Base-by-base conservation (phyloP, 2,329 filamentous ascomycete genomes). In the Thielaviopsis populi region DNA sequence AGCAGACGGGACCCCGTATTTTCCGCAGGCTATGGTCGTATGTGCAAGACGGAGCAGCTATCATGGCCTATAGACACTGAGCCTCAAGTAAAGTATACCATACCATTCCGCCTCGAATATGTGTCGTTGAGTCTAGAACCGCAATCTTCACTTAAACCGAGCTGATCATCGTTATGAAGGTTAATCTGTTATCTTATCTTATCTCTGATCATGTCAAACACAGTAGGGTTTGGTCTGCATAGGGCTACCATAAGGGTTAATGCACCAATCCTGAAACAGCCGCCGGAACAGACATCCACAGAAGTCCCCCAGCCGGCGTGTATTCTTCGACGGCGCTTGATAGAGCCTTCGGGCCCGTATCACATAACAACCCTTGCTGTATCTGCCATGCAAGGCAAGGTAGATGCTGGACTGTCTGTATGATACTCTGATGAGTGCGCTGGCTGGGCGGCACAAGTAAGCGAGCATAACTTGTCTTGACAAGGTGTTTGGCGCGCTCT, bases 211-310 rank as follows among this genome's bases (percentile, higher is more conserved):
- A 42, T 5, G 46, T 3, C 22, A 17, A 54, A 54, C 50, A 22
- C 50, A 30, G 30, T 10, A 1, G 15, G 6, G 4, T 54, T 7
- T 54, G 50, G 15, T 30, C 2, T 10, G 15, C 11, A 5, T 11
- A 54, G 50, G 50, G 50, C 30, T 54, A 54, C 17, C 4, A 2
- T 10, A 15, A 11, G 11, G 13, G 27, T 13, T 54, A n/a, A n/a
- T n/a, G n/a, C n/a, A n/a, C n/a, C n/a, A n/a, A n/a, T n/a, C n/a
- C 24, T 54, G 50, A 54, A 54, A 54, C 50, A 54, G 50, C 50
- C 50, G 24, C 50, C 30, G 15, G 13, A 54, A 30, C 50, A 54
- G 15, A 10, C 13, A 8, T 13, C 13, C 10, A 19, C 11, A 24
- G 19, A 17, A 46, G 50, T 8, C 13, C 11, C 5, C 5, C 5